These are phyloP conservation scores for Xylaria nigripes DNA, from an alignment of 495 filamentous ascomycete species.

Conservation along the genomic window DNA sequence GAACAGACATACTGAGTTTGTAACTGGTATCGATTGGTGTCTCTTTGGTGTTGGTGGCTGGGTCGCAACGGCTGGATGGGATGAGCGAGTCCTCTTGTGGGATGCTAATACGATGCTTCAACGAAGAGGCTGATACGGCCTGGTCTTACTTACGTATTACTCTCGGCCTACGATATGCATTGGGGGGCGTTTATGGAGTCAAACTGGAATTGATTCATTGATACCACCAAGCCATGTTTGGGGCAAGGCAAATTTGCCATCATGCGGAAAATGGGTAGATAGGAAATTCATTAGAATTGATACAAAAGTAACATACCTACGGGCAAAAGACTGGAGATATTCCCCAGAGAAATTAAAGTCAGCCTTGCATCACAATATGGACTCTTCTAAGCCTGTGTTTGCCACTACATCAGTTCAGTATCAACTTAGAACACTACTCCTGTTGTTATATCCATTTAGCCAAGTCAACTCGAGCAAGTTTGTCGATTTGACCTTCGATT, in stretches of 20 bases:
- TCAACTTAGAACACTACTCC: too few species aligned
- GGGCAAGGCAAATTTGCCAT: not conserved
- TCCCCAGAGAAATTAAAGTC: not conserved
- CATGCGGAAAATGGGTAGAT: not conserved
- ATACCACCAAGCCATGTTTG: constrained; percentile 7
- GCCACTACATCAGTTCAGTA: too few species aligned
- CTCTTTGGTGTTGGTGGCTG: constrained; percentile 91
- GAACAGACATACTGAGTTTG: constrained; percentile 90
- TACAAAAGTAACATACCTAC: not conserved
- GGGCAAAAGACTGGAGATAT: not conserved
- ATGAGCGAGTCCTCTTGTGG: constrained; percentile 84
- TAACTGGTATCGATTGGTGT: constrained; percentile 97
- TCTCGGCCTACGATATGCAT: constrained; percentile 14
- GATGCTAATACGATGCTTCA: constrained; percentile 55
- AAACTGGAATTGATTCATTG: constrained; percentile 3
- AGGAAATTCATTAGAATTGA: not conserved
- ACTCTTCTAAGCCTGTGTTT: too few species aligned
- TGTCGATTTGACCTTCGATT: too few species aligned
- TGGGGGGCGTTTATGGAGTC: constrained; percentile 20
- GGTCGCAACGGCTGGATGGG: constrained; percentile 91
- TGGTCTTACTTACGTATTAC: not conserved
- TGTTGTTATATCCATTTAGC: too few species aligned
- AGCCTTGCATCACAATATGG: too few species aligned
- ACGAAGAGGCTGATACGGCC: constrained; percentile 7
- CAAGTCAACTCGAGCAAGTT: too few species aligned